Evolutionary conservation across 176 grass and related monocot species (phyloP).

Genomic region (Eremochloa ophiuroides): DNA sequence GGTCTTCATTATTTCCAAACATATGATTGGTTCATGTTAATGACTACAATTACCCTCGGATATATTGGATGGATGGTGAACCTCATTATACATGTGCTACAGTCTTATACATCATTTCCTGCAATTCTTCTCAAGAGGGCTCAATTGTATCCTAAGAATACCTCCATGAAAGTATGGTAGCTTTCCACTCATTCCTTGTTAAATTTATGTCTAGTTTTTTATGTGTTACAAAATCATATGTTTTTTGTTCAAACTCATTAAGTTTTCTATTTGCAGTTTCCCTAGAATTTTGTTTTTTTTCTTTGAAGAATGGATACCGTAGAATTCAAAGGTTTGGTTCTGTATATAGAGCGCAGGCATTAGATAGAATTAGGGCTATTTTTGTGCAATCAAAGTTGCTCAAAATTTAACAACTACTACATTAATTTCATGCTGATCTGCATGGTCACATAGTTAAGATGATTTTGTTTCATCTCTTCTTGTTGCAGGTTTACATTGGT

Average conservation of each 20-base stretch:
- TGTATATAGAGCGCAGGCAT: background rate
- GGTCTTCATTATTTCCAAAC: slow-evolving; percentile 99
- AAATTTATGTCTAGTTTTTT: slow-evolving; percentile 16
- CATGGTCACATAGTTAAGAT: slow-evolving; percentile 5
- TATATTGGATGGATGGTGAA: slow-evolving; percentile 98
- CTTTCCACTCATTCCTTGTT: background rate
- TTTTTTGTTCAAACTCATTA: background rate
- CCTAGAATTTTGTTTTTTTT: background rate
- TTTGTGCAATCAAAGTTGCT: slow-evolving; percentile 10
- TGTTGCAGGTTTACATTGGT: slow-evolving; percentile 67
- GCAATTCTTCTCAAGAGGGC: slow-evolving; percentile 54
- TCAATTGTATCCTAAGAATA: slow-evolving; percentile 36
- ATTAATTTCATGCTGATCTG: slow-evolving; percentile 1
- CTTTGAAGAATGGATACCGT: background rate
- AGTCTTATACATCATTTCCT: slow-evolving; percentile 72
- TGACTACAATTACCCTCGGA: slow-evolving; percentile 90
- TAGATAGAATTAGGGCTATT: background rate
- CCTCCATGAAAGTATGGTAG: slow-evolving; percentile 58
- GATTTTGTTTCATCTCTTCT: slow-evolving; percentile 31
- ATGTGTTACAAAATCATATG: background rate
- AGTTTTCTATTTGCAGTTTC: background rate
- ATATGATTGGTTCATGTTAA: slow-evolving; percentile 97
- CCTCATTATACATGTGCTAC: slow-evolving; percentile 74
- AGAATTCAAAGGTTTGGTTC: background rate
- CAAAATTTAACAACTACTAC: background rate